Evolutionary conservation across 2,329 filamentous ascomycete genomes (phyloP).

Genomic region (Fonsecaea multimorphosa): DNA sequence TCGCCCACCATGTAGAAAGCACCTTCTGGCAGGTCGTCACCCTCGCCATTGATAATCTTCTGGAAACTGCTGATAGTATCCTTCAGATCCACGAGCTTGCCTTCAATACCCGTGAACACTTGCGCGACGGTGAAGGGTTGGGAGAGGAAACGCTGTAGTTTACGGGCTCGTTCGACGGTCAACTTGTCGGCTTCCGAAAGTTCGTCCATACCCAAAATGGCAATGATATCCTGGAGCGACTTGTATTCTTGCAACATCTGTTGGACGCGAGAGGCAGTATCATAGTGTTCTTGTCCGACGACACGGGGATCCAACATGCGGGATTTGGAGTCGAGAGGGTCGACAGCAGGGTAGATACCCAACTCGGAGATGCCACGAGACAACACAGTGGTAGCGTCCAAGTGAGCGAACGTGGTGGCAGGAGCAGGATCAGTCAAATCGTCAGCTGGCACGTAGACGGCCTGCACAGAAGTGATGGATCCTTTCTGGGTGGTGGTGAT

Average conservation of each 20-base stretch:
- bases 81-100: slow-evolving; percentile 96
- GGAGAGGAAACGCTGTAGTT: slow-evolving; percentile 99
- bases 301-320: slow-evolving; percentile 99
- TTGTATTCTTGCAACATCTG: slow-evolving; percentile 99
- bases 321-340: slow-evolving; percentile 98
- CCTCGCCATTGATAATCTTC: slow-evolving; percentile 92
- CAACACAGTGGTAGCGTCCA: slow-evolving; percentile 99
- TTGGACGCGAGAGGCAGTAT: slow-evolving; percentile 91
- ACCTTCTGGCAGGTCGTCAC: slow-evolving; percentile 92
- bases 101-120: slow-evolving; percentile 81
- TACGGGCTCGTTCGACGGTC: slow-evolving; percentile 99
- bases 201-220: slow-evolving; percentile 99
- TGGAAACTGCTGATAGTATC: slow-evolving; percentile 98
- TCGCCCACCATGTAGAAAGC: slow-evolving; percentile 98
- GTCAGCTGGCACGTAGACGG: slow-evolving; percentile 99
- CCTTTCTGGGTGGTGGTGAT: slow-evolving; percentile 99
- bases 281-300: slow-evolving; percentile 97
- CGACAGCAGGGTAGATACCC: slow-evolving; percentile 99
- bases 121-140: slow-evolving; percentile 95
- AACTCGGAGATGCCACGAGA: slow-evolving; percentile 99
- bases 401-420: slow-evolving; percentile 98
- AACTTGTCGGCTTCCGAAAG: slow-evolving; percentile 99
- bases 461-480: slow-evolving; percentile 99
- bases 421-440: slow-evolving; percentile 99
- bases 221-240: slow-evolving; percentile 99